Conservation (phyloP, 371 early-diverging fungal species). For the Nematocida homosporus region DNA sequence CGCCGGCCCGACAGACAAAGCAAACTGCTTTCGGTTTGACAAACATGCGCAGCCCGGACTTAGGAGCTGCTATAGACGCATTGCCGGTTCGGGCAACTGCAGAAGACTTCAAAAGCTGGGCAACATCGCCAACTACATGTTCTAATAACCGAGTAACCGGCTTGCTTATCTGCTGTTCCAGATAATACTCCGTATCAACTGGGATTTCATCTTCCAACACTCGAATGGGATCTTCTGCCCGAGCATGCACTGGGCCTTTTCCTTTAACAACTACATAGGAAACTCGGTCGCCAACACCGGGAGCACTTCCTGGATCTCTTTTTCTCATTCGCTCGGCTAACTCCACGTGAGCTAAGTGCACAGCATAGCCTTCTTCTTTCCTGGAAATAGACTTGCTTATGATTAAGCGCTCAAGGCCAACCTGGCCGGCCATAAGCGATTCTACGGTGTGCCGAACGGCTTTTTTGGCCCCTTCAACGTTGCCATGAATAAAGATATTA, state of each 20-base stretch:
- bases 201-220: slow-evolving; percentile 95
- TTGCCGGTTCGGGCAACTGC: slow-evolving; percentile 78
- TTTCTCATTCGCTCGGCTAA: slow-evolving; percentile 89
- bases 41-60: slow-evolving; percentile 76
- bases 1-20: slow-evolving; percentile 82
- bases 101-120: slow-evolving; percentile 74
- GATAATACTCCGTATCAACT: slow-evolving; percentile 94
- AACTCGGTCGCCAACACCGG: slow-evolving; percentile 94
- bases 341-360: slow-evolving; percentile 91
- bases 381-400: slow-evolving; percentile 93
- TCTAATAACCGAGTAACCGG: slow-evolving; percentile 94
- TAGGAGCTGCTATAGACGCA: slow-evolving; percentile 78
- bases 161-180: slow-evolving; percentile 93
- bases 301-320: slow-evolving; percentile 82
- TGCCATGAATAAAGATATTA: slow-evolving; percentile 81
- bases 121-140: slow-evolving; percentile 86
- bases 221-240: slow-evolving; percentile 95
- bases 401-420: slow-evolving; percentile 90
- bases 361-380: slow-evolving; percentile 79
- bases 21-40: slow-evolving; percentile 81
- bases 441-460: slow-evolving; percentile 83
- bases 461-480: slow-evolving; percentile 79
- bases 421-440: slow-evolving; percentile 85
- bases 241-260: slow-evolving; percentile 82
- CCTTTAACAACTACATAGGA: slow-evolving; percentile 93